Conservation (phyloP, 495 filamentous ascomycete genomes). For the Endocarpon pusillum region DNA sequence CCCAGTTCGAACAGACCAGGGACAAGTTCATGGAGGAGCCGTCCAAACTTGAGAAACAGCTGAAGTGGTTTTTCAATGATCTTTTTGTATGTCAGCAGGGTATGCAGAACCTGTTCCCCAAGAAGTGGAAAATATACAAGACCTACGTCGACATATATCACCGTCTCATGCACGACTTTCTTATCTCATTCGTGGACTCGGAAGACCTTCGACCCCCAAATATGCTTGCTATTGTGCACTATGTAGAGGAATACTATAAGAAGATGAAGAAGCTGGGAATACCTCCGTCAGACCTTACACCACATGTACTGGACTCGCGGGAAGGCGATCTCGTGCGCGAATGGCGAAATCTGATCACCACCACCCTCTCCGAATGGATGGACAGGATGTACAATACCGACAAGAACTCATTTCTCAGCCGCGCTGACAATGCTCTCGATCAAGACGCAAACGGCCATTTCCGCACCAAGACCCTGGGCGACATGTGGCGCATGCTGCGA, state of each 20-base stretch:
- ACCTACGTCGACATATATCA: constrained; percentile 86
- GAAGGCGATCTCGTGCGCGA: constrained; percentile 80
- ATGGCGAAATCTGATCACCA: constrained; percentile 87
- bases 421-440: constrained; percentile 63
- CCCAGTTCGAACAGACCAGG: constrained; percentile 56
- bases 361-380: constrained; percentile 94
- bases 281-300: constrained; percentile 49
- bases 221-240: constrained; percentile 79
- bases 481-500: constrained; percentile 94
- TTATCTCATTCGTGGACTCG: constrained; percentile 66
- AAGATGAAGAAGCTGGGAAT: constrained; percentile 88
- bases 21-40: constrained; percentile 69
- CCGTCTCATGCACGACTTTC: constrained; percentile 81
- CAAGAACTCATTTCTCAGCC: constrained; percentile 56
- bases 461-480: constrained; percentile 73
- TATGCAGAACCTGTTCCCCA: constrained; percentile 78
- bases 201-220: constrained; percentile 58
- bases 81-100: constrained; percentile 79
- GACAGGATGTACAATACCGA: constrained; percentile 72
- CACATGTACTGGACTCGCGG: constrained; percentile 74
- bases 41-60: constrained; percentile 61
- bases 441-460: constrained; percentile 73
- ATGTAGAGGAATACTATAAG: constrained; percentile 86
- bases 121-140: constrained; percentile 92
- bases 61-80: constrained; percentile 96